These are phyloP conservation scores for Hyaloperonospora arabidopsidis DNA, from an alignment of 352 stramenopile species.

Conservation along the genomic window DNA sequence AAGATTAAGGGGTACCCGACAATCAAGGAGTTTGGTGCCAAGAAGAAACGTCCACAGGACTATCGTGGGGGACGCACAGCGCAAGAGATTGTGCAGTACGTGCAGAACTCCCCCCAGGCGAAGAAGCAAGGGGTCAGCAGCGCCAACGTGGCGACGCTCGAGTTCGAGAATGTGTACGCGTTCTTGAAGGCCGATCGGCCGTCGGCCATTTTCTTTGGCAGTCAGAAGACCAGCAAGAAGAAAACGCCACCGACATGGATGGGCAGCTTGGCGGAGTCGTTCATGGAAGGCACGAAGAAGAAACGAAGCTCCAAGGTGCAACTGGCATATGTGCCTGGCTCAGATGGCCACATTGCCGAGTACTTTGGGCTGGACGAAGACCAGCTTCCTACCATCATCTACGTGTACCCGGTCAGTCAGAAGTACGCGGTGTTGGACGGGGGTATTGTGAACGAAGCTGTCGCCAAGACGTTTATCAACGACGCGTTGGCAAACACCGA, in stretches of 20 bases:
- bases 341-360: constrained; percentile 58
- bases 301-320: constrained; percentile 47
- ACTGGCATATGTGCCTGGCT: constrained; percentile 50
- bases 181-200: constrained; percentile 52
- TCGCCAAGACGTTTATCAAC: constrained; percentile 52
- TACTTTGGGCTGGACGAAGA: constrained; percentile 51
- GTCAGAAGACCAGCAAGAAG: constrained; percentile 43
- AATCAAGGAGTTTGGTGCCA: constrained; percentile 77
- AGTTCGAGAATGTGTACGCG: constrained; percentile 42
- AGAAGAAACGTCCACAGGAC: constrained; percentile 73
- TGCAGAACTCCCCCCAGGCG: constrained; percentile 56
- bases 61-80: constrained; percentile 59
- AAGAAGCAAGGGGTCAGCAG: constrained; percentile 63
- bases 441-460: constrained; percentile 35
- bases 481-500: constrained; percentile 32
- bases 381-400: constrained; percentile 52
- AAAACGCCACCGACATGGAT: constrained; percentile 54
- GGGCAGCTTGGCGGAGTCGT: constrained; percentile 44
- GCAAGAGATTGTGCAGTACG: constrained; percentile 63
- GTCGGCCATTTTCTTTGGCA: constrained; percentile 66
- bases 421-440: constrained; percentile 40
- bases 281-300: constrained; percentile 51
- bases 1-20: constrained; percentile 72
- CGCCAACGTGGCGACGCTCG: constrained; percentile 36
- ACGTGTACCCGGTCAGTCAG: constrained; percentile 38